Base-by-base conservation (phyloP, 176 grass and related monocot species). In the Alloteropsis semialata region DNA sequence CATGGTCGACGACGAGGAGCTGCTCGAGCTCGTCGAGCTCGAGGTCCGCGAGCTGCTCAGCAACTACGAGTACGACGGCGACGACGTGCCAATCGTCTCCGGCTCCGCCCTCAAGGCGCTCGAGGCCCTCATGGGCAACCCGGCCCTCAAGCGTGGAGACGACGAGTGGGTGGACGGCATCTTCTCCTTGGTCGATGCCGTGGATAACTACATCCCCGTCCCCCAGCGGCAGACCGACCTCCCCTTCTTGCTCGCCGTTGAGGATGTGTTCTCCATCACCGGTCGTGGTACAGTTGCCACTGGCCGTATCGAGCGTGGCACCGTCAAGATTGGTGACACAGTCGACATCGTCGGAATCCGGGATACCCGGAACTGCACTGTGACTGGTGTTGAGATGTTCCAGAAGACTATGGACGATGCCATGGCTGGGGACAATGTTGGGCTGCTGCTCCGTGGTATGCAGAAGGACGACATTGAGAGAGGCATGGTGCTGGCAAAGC, bases 1-100 rank as follows among this genome's bases (percentile, higher is more conserved):
- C 82, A 91, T 95, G 87, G 96, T 98, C 65, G 96, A 98, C 46
- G 96, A 95, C 68, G 96, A 98, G 82, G 96, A 98, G 90, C 89
- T 98, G 64, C 92, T 98, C 48, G 79, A 98, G 82, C 92, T 95
- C 77, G 92, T 98, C 43, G 96, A 98, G 19, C 92, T 98, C 75
- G 96, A 98, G 91, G 91, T 98, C 57, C 92, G 92, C 7, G 94
- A 97, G 71, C 89, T 97, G 28, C 92, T 97, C 78, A 81, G 87
- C 5, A 65, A 84, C 15, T 97, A 94, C 8, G 94, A 97, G 79
- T 97, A 92, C 66, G 89, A 91, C 25, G 94, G 94, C 2, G 87
- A 97, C 58, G 85, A 92, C 2, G 75, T 94, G 59, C 94, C 94
- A 2, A 97, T 97, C 22, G 76, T 94, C 72, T 71, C 92, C 5